phyloP scores from a whole-genome alignment of 139 green algal species.

The Marvania coccoides region DNA sequence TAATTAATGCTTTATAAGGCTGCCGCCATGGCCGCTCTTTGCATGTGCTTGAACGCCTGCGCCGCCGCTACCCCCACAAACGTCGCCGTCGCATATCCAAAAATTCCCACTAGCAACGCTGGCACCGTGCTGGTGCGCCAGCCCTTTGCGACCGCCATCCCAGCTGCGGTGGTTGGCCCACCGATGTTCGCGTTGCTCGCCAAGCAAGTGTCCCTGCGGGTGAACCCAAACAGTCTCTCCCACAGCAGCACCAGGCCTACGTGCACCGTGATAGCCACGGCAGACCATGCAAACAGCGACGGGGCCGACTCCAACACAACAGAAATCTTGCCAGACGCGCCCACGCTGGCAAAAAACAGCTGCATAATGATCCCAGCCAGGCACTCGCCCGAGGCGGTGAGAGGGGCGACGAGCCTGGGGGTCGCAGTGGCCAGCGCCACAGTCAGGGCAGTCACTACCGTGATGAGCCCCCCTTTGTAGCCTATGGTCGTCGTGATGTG shows the following conservation, averaged over 20 bases:
- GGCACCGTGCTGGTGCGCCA: conserved; percentile 74
- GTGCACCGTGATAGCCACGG: conserved; percentile 57
- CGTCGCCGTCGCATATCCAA: conserved; percentile 76
- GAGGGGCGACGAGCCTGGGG: conserved; percentile 35
- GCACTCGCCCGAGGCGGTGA: conserved; percentile 60
- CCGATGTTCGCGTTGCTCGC: conserved; percentile 92
- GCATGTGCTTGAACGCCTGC: conserved; percentile 7
- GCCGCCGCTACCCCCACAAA: conserved; percentile 55
- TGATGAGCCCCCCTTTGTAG: conserved; percentile 44
- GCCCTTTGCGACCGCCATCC: conserved; percentile 83
- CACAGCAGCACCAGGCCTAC: conserved; percentile 49
- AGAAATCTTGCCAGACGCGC: conserved; percentile 64
- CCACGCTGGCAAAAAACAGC: conserved; percentile 87
- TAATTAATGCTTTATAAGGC: too few relatives aligned
- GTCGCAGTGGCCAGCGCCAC: conserved; percentile 57
- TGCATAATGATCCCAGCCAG: conserved; percentile 80
- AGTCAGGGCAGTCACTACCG: conserved; percentile 59
- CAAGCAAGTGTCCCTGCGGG: conserved; percentile 58
- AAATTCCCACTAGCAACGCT: conserved; percentile 71
- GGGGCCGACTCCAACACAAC: conserved; percentile 71
- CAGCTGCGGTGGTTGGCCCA: conserved; percentile 78
- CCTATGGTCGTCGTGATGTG: conserved; percentile 4
- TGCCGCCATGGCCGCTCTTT: not conserved
- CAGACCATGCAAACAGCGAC: conserved; percentile 75
- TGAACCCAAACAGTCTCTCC: conserved; percentile 53